Evolutionary conservation across 2,329 filamentous ascomycete genomes (phyloP).

Genomic region (Elsinoe perseae): DNA sequence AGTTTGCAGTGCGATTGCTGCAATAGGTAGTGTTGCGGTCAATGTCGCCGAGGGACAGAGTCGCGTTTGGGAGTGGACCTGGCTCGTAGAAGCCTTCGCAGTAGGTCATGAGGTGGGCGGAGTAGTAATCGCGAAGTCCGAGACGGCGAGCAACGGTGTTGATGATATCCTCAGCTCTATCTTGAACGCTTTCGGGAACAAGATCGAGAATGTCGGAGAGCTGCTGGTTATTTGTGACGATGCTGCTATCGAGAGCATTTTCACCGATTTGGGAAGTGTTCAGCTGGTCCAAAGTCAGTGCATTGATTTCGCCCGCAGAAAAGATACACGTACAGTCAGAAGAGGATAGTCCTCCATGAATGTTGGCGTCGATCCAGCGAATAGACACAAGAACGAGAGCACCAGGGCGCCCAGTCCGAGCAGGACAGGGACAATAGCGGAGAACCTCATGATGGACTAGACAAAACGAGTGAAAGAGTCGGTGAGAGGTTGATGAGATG

Average conservation of each 20-base stretch:
- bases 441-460: slow-evolving; percentile 36
- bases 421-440: slow-evolving; percentile 43
- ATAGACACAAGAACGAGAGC: slow-evolving; percentile 53
- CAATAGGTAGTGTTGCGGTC: slow-evolving; percentile 48
- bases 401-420: slow-evolving; percentile 49
- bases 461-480: background rate
- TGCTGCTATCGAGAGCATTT: slow-evolving; percentile 27
- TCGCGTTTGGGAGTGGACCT: slow-evolving; percentile 36
- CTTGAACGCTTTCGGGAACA: slow-evolving; percentile 4
- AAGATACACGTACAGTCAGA: slow-evolving; percentile 40
- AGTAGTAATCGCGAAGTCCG: slow-evolving; percentile 55
- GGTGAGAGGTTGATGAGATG: background rate
- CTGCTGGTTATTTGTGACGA: slow-evolving; percentile 22
- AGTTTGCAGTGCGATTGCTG: slow-evolving; percentile 46
- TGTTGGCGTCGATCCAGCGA: slow-evolving; percentile 50
- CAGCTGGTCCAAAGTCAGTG: slow-evolving; percentile 32
- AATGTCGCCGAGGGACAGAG: slow-evolving; percentile 33
- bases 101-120: slow-evolving; percentile 52
- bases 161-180: slow-evolving; percentile 26
- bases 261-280: slow-evolving; percentile 51
- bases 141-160: slow-evolving; percentile 40
- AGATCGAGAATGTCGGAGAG: slow-evolving; percentile 16
- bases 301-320: background rate
- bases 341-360: slow-evolving; percentile 52
- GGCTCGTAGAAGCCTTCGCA: slow-evolving; percentile 47